phyloP scores from a whole-genome alignment of 2,329 filamentous ascomycete genomes.

The Fusarium sp. region DNA sequence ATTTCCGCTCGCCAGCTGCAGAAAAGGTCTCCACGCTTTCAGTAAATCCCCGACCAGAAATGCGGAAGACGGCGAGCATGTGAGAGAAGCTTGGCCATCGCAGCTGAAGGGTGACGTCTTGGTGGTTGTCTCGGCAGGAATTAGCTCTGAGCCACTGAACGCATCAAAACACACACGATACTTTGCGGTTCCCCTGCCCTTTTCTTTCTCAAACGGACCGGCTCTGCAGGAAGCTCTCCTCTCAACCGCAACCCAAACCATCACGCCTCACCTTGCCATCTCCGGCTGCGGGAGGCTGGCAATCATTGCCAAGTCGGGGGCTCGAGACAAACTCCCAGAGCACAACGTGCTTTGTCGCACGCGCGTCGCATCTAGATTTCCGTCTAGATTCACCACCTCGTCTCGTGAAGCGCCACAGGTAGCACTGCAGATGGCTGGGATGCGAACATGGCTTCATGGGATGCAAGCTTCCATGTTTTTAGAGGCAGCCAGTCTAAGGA shows the following conservation, averaged over 20 bases:
- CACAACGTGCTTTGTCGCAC: conserved; percentile 35
- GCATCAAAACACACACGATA: conserved; percentile 23
- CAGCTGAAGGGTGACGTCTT: conserved; percentile 34
- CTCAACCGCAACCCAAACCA: conserved; percentile 4
- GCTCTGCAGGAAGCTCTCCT: background rate
- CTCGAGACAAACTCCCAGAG: background rate
- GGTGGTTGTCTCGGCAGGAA: conserved; percentile 29
- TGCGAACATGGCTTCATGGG: conserved; percentile 23
- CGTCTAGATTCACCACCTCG: conserved; percentile 15
- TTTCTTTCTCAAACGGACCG: background rate
- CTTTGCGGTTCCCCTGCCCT: background rate
- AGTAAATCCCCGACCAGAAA: conserved; percentile 22
- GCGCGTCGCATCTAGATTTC: conserved; percentile 36
- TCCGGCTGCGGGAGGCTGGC: conserved; percentile 11
- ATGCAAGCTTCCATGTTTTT: conserved; percentile 27
- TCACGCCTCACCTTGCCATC: conserved; percentile 18
- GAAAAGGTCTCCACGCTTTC: background rate
- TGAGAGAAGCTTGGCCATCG: conserved; percentile 12
- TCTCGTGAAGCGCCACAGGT: conserved; percentile 29
- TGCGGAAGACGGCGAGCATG: conserved; percentile 16
- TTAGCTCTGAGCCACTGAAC: conserved; percentile 42
- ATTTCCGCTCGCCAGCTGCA: background rate
- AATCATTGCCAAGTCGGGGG: conserved; percentile 31
- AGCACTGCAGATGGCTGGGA: conserved; percentile 23
- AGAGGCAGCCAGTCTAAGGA: background rate